Evolutionary conservation across 1,139 yeast species (phyloP).

Genomic region (Arxiozyma heterogenica): DNA sequence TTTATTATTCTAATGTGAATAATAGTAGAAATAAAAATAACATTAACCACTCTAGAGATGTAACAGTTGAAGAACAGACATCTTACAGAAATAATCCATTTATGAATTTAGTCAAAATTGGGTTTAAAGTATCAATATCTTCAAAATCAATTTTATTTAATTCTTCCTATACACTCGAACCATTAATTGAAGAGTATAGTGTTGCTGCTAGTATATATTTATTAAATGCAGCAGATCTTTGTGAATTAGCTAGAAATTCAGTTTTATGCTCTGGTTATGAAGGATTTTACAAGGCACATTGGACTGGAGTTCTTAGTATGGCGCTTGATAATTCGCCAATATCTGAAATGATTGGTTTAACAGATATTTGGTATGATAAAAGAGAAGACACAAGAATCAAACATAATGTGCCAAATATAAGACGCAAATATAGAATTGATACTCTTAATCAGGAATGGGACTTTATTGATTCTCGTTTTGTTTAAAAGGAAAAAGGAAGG

Average conservation of each 20-base stretch:
- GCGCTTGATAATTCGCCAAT: conserved; percentile 6
- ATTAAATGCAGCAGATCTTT: conserved; percentile 57
- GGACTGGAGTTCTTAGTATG: conserved; percentile 53
- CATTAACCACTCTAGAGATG: conserved; percentile 14
- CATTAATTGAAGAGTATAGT: conserved; percentile 61
- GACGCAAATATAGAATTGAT: conserved; percentile 22
- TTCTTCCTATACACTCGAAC: conserved; percentile 55
- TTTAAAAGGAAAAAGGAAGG: background rate
- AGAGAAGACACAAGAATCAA: conserved; percentile 9
- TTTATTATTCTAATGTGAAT: background rate
- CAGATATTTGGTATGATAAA: conserved; percentile 27
- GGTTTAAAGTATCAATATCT: conserved; percentile 54
- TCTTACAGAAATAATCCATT: conserved; percentile 42
- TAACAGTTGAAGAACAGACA: conserved; percentile 15
- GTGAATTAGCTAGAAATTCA: conserved; percentile 41
- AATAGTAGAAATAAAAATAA: conserved; percentile 1
- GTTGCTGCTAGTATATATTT: conserved; percentile 67
- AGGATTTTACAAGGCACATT: conserved; percentile 69
- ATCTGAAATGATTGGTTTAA: conserved; percentile 19
- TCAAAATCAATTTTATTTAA: conserved; percentile 43
- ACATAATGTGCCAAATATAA: conserved; percentile 27
- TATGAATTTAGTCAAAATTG: conserved; percentile 47
- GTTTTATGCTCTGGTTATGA: conserved; percentile 81
- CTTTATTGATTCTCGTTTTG: conserved; percentile 13
- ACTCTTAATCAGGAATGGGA: conserved; percentile 26